These are phyloP conservation scores for Paramecium biaurelia DNA, from an alignment of 73 alveolate genomes.

Conservation along the genomic window DNA sequence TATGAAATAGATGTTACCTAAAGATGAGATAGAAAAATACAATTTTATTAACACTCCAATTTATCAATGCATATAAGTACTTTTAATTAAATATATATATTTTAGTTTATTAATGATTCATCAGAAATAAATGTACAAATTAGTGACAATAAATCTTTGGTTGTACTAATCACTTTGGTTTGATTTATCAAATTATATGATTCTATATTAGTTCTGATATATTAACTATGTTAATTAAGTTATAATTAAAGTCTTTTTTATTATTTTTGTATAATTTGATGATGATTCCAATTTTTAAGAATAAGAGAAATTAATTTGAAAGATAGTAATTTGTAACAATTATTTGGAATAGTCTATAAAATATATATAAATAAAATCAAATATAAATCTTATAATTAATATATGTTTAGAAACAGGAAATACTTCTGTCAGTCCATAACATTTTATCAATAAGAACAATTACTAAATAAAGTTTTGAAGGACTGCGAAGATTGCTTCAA, in stretches of 20 bases:
- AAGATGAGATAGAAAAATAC: background rate
- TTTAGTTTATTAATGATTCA: background rate
- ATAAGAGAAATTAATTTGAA: background rate
- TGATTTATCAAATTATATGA: background rate
- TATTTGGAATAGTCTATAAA: background rate
- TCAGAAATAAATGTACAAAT: background rate
- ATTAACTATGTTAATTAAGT: background rate
- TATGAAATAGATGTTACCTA: conserved; percentile 13
- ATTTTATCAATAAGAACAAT: background rate
- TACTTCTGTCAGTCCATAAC: conserved; percentile 16
- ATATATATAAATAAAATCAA: background rate
- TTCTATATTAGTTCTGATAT: background rate
- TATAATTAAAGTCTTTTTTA: no score
- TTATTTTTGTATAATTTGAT: background rate
- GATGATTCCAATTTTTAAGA: background rate
- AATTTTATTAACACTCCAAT: background rate
- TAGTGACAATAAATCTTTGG: background rate
- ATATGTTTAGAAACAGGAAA: background rate
- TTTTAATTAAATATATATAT: background rate
- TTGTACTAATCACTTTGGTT: background rate
- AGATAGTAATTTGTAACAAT: background rate
- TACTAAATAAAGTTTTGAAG: background rate
- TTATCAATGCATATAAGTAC: background rate
- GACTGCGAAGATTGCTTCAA: conserved; percentile 22
- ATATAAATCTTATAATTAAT: background rate